phyloP scores from a whole-genome alignment of 352 stramenopile species.

The Phytophthora crassamura region DNA sequence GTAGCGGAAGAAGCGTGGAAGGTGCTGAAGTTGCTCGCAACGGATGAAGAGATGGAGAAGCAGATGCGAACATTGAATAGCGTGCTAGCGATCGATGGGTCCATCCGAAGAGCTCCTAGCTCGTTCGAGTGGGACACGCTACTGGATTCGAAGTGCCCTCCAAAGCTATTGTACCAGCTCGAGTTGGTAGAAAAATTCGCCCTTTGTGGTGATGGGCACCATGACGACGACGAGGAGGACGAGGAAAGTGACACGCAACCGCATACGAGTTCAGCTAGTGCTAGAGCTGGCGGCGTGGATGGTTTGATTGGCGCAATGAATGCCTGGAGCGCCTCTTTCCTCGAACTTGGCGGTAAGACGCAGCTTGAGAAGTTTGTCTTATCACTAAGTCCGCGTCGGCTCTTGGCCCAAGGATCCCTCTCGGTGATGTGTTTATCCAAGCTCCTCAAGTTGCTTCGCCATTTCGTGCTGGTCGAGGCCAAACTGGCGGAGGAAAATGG shows the following conservation, averaged over 20 bases:
- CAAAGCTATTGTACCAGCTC: slow-evolving; percentile 75
- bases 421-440: slow-evolving; percentile 73
- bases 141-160: slow-evolving; percentile 59
- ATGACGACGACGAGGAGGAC: slow-evolving; percentile 32
- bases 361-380: slow-evolving; percentile 71
- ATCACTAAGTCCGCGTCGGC: slow-evolving; percentile 35
- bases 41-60: slow-evolving; percentile 74
- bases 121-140: slow-evolving; percentile 68
- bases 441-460: slow-evolving; percentile 71
- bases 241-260: slow-evolving; percentile 11
- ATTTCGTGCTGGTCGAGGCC: slow-evolving; percentile 69
- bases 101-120: slow-evolving; percentile 47
- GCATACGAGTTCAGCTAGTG: slow-evolving; percentile 1
- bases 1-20: slow-evolving; percentile 82
- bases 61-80: slow-evolving; percentile 71
- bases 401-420: slow-evolving; percentile 54
- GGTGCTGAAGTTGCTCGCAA: slow-evolving; percentile 72
- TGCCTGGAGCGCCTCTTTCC: slow-evolving; percentile 69
- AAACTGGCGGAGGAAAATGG: slow-evolving; percentile 43
- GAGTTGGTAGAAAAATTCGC: slow-evolving; percentile 71
- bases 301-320: slow-evolving; percentile 50
- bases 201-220: slow-evolving; percentile 43
- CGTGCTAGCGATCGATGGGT: slow-evolving; percentile 73
- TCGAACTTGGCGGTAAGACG: slow-evolving; percentile 61
- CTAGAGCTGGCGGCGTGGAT: slow-evolving; percentile 21